These are phyloP conservation scores for Plasmodium vinckei DNA, from an alignment of 169 alveolate species.

Conservation along the genomic window DNA sequence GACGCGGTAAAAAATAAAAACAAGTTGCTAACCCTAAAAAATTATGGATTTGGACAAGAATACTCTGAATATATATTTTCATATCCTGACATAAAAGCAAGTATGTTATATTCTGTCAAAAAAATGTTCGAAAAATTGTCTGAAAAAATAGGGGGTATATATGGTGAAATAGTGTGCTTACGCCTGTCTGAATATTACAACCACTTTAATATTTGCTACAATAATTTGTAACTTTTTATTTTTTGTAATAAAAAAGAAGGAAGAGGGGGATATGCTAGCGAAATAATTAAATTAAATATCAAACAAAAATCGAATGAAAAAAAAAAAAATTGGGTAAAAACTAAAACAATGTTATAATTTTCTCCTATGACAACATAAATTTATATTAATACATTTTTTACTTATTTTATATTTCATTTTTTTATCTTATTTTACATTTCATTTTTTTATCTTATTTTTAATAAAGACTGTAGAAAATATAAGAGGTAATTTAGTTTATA, in stretches of 20 bases:
- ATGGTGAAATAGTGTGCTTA: too few species aligned
- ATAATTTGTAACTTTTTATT: neutral
- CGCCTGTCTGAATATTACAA: too few species aligned
- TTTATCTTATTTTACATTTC: neutral
- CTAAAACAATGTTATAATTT: too few species aligned
- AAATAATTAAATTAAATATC: constrained; percentile 38
- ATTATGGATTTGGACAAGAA: constrained; percentile 48
- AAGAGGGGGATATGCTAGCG: constrained; percentile 71
- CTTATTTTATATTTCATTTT: too few species aligned
- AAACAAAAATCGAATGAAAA: constrained; percentile 37
- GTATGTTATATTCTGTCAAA: neutral
- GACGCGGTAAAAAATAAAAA: constrained; percentile 65
- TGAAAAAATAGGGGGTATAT: too few species aligned
- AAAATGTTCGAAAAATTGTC: too few species aligned
- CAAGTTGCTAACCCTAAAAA: constrained; percentile 51
- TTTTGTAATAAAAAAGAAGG: constrained; percentile 36
- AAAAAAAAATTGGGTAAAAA: constrained; percentile 32
- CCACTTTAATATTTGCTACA: neutral
- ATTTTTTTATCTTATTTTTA: neutral
- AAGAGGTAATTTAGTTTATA: constrained; percentile 34
- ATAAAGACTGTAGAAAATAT: constrained; percentile 31
- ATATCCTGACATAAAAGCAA: constrained; percentile 61
- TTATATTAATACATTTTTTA: too few species aligned
- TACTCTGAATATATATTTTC: constrained; percentile 52
- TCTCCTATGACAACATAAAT: too few species aligned